phyloP scores from a whole-genome alignment of 1,284 basidiomycete genomes.

The Tylopilus sp. region DNA sequence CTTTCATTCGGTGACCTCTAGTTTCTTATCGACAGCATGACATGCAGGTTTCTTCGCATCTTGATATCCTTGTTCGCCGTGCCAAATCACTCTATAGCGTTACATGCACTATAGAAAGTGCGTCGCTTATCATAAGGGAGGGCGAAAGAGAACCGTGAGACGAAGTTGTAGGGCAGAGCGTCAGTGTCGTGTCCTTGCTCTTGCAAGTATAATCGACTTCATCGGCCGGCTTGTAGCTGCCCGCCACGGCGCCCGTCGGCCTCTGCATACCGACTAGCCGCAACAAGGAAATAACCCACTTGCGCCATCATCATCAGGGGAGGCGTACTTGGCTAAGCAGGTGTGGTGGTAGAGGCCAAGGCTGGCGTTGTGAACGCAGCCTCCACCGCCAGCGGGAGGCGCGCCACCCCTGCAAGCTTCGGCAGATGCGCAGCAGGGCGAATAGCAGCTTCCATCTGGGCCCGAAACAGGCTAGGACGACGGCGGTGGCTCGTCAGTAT shows the following conservation, averaged over 20 bases:
- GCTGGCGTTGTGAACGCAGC: slow-evolving; percentile 26
- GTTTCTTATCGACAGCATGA: not conserved
- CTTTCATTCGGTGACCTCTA: not conserved
- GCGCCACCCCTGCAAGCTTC: slow-evolving; percentile 26
- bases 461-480: not conserved
- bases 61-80: not conserved
- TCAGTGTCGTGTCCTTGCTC: slow-evolving; percentile 21
- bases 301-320: not conserved
- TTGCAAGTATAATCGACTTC: slow-evolving; percentile 22
- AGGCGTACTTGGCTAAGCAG: slow-evolving; percentile 26
- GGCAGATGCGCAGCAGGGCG: slow-evolving; percentile 25
- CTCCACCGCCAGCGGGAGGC: slow-evolving; percentile 27
- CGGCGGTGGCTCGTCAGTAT: not conserved
- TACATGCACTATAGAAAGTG: not conserved
- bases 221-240: slow-evolving; percentile 19
- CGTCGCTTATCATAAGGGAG: not conserved
- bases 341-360: slow-evolving; percentile 31
- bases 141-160: slow-evolving; percentile 3
- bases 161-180: slow-evolving; percentile 23
- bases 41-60: not conserved
- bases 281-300: not conserved
- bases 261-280: not conserved
- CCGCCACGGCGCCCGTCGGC: not conserved
- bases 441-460: slow-evolving; percentile 19
- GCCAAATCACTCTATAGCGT: not conserved